Conservation (phyloP, 352 stramenopile genomes). For the Globisporangium echinulatum region DNA sequence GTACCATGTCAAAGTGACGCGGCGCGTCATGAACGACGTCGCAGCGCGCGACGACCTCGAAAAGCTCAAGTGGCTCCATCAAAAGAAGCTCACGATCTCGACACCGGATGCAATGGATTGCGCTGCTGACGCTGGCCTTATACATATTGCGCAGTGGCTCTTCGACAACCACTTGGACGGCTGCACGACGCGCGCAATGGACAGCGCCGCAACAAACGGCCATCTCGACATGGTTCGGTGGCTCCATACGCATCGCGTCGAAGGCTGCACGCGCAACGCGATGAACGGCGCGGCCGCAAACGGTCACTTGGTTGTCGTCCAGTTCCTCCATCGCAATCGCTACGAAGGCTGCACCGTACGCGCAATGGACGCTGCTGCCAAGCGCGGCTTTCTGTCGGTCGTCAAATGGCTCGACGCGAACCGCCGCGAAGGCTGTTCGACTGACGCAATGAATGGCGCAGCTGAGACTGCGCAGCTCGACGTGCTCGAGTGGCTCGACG, state of each 20-base stretch:
- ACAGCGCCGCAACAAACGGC: conserved; percentile 11
- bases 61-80: conserved; percentile 9
- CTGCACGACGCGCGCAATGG: conserved; percentile 10
- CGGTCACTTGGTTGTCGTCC: conserved; percentile 9
- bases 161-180: conserved; percentile 12
- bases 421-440: conserved; percentile 7
- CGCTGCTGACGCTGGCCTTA: conserved; percentile 3
- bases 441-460: not conserved
- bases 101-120: conserved; percentile 12
- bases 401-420: conserved; percentile 11
- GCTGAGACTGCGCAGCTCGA: not conserved
- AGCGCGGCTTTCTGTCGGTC: conserved; percentile 1
- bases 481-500: not conserved
- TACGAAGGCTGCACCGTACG: conserved; percentile 6
- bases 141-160: conserved; percentile 11
- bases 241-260: conserved; percentile 3
- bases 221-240: conserved; percentile 12
- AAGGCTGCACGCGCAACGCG: conserved; percentile 10
- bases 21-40: conserved; percentile 13
- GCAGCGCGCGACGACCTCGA: conserved; percentile 8
- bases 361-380: conserved; percentile 7
- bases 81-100: conserved; percentile 6
- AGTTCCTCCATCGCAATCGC: conserved; percentile 7
- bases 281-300: conserved; percentile 12
- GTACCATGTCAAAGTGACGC: conserved; percentile 11